Percentiles rank a stretch among this genome's conserved stretches.
phyloP scores from a whole-genome alignment of 1,139 yeast genomes.

The Candida tropicalis region DNA sequence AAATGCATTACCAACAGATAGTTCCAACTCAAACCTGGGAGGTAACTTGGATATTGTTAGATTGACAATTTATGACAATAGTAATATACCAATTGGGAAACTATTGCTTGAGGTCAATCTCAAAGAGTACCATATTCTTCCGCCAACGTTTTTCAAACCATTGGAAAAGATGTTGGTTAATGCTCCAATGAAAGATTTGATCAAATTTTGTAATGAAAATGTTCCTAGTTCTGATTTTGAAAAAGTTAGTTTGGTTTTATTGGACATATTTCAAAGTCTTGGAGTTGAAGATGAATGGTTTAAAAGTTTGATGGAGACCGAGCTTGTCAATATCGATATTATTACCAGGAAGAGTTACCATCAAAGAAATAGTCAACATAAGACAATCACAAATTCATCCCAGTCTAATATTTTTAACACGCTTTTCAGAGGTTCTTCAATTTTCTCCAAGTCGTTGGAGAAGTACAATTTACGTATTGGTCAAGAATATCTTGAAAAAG shows the following conservation, averaged over 20 bases:
- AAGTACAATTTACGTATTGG: slow-evolving; percentile 77
- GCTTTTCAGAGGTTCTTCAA: slow-evolving; percentile 81
- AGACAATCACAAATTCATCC: slow-evolving; percentile 20
- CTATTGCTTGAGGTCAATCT: slow-evolving; percentile 57
- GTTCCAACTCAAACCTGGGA: slow-evolving; percentile 11
- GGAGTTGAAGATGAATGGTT: slow-evolving; percentile 72
- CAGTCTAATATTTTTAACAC: slow-evolving; percentile 63
- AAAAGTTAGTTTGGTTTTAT: slow-evolving; percentile 51
- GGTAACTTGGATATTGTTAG: slow-evolving; percentile 42
- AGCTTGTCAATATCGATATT: slow-evolving; percentile 52
- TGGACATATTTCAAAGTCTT: slow-evolving; percentile 68
- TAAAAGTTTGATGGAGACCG: slow-evolving; percentile 64
- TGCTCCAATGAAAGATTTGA: slow-evolving; percentile 53
- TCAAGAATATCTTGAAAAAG: slow-evolving; percentile 71
- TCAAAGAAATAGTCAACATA: slow-evolving; percentile 22
- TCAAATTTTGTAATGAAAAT: slow-evolving; percentile 47
- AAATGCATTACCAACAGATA: slow-evolving; percentile 18
- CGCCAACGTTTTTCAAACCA: slow-evolving; percentile 57
- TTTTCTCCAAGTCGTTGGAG: slow-evolving; percentile 80
- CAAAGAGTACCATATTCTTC: slow-evolving; percentile 60
- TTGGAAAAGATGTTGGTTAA: slow-evolving; percentile 61
- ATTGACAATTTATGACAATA: slow-evolving; percentile 43
- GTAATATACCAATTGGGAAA: slow-evolving; percentile 56
- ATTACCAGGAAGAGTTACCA: slow-evolving; percentile 46
- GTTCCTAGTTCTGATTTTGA: slow-evolving; percentile 54